Evolutionary conservation across 1,139 yeast genomes (phyloP), one percentile per base, ranked within the genome.

Genomic region (Tardiomyces depauwii): DNA sequence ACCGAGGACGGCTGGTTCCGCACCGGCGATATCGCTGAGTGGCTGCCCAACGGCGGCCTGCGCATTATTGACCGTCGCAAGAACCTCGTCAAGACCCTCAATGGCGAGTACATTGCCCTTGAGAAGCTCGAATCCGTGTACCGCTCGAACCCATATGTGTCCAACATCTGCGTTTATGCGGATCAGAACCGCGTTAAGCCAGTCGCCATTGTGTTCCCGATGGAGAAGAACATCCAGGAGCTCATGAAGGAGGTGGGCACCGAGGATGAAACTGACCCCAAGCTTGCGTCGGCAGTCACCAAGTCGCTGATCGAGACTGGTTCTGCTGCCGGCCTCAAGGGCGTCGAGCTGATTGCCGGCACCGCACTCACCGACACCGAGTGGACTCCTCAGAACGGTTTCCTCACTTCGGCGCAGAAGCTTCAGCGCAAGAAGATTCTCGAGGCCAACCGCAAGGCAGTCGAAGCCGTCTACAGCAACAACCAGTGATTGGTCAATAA

Each of bases 361-460:
- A 73, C 84, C 51, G 88, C 84, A 18, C 65, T 93, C 49, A 75
- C 80, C 51, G 91, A 84, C 55, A 89, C 82, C 44, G 99, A 93
- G 70, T 93, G 98, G 97, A 89, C 97, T 44, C 97, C 98, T 43
- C 94, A 87, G 66, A 86, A 82, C 61, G 97, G 96, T 1, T 84
- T 72, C 55, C 93, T 91, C 48, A 88, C 97, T 11, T 80, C 94
- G 52, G 98, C 98, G 28, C 97, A 91, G 70, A 93, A 93, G 68
- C 76, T 93, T 58, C 96, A 91, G 72, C 82, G 99, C 73, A 86
- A 78, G 74, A 85, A 84, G 74, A 93, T 93, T 63, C 71, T 87
- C 60, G 78, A 73, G 40, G 78, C 58, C 43, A 66, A 67, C 53
- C 53, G 61, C 42, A 44, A 52, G 47, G 67, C 58, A 9, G 62